phyloP scores from a whole-genome alignment of 1,139 yeast species.

The Yamadazyma jaroonii region DNA sequence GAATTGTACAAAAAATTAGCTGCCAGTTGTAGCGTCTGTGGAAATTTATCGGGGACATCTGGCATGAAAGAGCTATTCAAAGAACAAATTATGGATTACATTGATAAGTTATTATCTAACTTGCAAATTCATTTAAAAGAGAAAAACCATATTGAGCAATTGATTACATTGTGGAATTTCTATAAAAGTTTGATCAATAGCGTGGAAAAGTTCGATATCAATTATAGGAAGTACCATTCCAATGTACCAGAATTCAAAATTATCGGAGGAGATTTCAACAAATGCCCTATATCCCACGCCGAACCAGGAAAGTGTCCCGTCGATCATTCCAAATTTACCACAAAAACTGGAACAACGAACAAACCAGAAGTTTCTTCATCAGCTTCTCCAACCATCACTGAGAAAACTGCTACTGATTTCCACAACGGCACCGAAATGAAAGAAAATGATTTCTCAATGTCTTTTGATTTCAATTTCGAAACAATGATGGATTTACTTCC shows the following conservation, averaged over 20 bases:
- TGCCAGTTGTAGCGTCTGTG: constrained; percentile 10
- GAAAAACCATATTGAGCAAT: constrained; percentile 23
- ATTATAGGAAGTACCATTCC: constrained; percentile 36
- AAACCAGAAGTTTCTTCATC: too few species aligned
- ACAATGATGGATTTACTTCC: not conserved
- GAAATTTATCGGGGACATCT: constrained; percentile 4
- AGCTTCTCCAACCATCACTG: too few species aligned
- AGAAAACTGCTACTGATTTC: too few species aligned
- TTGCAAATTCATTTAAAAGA: constrained; percentile 13
- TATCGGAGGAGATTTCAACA: constrained; percentile 12
- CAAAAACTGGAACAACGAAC: not conserved
- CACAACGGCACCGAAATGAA: not conserved
- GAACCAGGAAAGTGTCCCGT: constrained; percentile 30
- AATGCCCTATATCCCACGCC: constrained; percentile 30
- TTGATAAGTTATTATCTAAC: constrained; percentile 17
- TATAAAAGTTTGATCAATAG: constrained; percentile 36
- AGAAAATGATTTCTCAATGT: not conserved
- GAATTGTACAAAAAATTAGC: constrained; percentile 13
- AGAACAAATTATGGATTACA: constrained; percentile 18
- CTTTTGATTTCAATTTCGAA: not conserved
- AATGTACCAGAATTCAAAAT: constrained; percentile 29
- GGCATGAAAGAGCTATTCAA: constrained; percentile 15
- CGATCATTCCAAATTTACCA: constrained; percentile 21
- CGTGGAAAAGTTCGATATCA: constrained; percentile 27
- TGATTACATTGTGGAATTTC: constrained; percentile 41